Conservation (phyloP, 2,329 filamentous ascomycete genomes). For the Alternaria brassicae region DNA sequence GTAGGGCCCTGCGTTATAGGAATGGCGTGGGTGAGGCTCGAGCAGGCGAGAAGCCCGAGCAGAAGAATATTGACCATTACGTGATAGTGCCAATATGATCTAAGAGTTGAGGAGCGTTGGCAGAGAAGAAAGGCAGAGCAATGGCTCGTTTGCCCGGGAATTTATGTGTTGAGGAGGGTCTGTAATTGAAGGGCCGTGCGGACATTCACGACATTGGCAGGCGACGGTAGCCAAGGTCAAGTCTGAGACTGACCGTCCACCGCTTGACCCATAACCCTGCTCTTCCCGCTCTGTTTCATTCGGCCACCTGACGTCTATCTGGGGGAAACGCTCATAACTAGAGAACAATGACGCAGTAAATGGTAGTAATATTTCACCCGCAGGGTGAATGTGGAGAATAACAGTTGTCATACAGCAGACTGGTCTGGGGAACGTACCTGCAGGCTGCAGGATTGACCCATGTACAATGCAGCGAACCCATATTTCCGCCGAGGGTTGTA, state of each 20-base stretch:
- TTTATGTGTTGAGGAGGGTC: constrained; percentile 14
- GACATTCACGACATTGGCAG: constrained; percentile 5
- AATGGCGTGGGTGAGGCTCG: constrained; percentile 22
- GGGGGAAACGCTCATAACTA: not conserved
- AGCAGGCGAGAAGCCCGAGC: constrained; percentile 26
- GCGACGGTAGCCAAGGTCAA: not conserved
- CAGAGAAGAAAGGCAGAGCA: not conserved
- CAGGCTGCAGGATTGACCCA: constrained; percentile 3
- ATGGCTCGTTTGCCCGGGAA: not conserved
- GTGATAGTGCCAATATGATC: constrained; percentile 2
- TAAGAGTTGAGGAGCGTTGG: constrained; percentile 4
- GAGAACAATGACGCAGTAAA: constrained; percentile 6
- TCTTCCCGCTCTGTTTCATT: not conserved
- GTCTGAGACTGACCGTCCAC: constrained; percentile 13
- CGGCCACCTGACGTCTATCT: constrained; percentile 12
- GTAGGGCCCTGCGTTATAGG: constrained; percentile 17
- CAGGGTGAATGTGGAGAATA: not conserved
- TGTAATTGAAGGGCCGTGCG: not conserved
- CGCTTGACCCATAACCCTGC: constrained; percentile 20
- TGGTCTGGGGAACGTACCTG: constrained; percentile 5
- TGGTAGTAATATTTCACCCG: not conserved
- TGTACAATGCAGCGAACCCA: not conserved
- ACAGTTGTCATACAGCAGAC: constrained; percentile 9
- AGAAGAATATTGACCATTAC: constrained; percentile 29
- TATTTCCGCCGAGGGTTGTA: not conserved